Conservation (phyloP, 2,329 filamentous ascomycete genomes). For the Raffaelea ambrosiae region DNA sequence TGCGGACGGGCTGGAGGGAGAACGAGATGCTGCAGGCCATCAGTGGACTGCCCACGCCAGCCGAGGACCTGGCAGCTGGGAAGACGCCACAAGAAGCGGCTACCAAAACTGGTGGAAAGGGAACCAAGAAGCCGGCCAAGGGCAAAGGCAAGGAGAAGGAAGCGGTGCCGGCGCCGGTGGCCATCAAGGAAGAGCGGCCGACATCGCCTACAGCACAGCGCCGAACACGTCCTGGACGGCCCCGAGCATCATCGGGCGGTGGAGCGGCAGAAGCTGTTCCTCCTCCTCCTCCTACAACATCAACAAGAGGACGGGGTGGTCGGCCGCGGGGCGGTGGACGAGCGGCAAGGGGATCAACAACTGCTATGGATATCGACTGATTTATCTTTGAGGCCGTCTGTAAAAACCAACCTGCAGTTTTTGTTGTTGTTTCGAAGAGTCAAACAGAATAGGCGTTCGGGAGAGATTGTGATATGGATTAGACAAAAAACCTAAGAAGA, state of each 20-base stretch:
- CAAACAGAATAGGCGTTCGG: too few relatives aligned
- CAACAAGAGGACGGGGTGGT: too few relatives aligned
- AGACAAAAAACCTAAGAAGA: too few relatives aligned
- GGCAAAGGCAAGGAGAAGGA: constrained; percentile 7
- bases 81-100: neutral
- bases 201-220: neutral
- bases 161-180: constrained; percentile 1
- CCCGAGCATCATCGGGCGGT: too few relatives aligned
- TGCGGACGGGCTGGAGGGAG: constrained; percentile 34
- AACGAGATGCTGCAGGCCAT: constrained; percentile 36
- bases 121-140: neutral
- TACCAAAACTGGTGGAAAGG: neutral
- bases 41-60: constrained; percentile 26
- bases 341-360: neutral
- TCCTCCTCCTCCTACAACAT: too few relatives aligned
- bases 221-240: constrained; percentile 1
- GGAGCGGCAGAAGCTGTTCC: constrained; percentile 1
- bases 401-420: too few relatives aligned
- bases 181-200: neutral
- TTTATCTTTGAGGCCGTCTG: too few relatives aligned
- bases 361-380: too few relatives aligned
- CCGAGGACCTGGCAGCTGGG: constrained; percentile 5
- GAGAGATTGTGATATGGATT: too few relatives aligned
- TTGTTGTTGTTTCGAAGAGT: constrained; percentile 1
- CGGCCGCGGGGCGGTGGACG: too few relatives aligned